Evolutionary conservation across 352 stramenopile genomes (phyloP).

Genomic region (Phytophthora lateralis): DNA sequence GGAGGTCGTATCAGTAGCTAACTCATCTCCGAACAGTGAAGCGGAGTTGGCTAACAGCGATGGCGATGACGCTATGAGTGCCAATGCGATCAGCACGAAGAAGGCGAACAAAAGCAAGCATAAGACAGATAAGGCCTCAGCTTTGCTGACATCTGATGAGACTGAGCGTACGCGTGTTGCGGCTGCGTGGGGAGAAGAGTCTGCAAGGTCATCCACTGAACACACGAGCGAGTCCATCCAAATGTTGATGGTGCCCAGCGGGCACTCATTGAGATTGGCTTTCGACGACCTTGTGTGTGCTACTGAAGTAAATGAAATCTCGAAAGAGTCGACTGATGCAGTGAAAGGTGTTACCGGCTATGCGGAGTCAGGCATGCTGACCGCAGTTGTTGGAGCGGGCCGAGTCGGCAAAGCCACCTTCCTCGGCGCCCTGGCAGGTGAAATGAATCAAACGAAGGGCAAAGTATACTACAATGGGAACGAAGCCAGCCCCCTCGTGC

Average conservation of each 20-base stretch:
- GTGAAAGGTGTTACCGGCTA: constrained; percentile 27
- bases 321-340: constrained; percentile 3
- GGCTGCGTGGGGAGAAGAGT: constrained; percentile 27
- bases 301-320: constrained; percentile 1
- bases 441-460: constrained; percentile 15
- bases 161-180: constrained; percentile 7
- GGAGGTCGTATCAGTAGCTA: not conserved
- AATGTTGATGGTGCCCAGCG: constrained; percentile 7
- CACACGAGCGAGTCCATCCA: constrained; percentile 10
- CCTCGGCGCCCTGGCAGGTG: constrained; percentile 23
- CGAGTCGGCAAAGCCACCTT: constrained; percentile 20
- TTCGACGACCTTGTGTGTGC: constrained; percentile 30
- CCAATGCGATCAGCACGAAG: not conserved
- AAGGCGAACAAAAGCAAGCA: constrained; percentile 5
- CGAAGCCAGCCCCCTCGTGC: constrained; percentile 20
- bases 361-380: constrained; percentile 26
- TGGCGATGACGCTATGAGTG: not conserved
- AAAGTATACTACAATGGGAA: constrained; percentile 30
- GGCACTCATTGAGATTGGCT: constrained; percentile 18
- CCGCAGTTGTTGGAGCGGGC: constrained; percentile 24
- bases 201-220: constrained; percentile 4
- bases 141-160: constrained; percentile 2
- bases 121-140: not conserved
- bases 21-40: not conserved
- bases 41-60: not conserved